Evolutionary conservation across 768 basidiomycete species (phyloP).

Genomic region (Aureoboletus auriporus): DNA sequence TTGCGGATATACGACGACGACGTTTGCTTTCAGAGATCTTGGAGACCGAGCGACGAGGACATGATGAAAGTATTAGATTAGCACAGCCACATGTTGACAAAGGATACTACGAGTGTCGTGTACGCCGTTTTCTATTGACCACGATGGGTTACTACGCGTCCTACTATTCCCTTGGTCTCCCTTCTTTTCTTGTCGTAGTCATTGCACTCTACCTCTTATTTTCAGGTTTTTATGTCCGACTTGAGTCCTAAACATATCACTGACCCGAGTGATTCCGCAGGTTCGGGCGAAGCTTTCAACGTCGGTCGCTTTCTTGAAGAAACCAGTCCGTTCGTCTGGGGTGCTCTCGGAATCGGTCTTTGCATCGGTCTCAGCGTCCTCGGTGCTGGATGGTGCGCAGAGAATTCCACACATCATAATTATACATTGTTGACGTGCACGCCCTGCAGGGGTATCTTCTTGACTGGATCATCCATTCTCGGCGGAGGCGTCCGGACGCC

Average conservation of each 20-base stretch:
- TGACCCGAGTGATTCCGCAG: constrained; percentile 33
- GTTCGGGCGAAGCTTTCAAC: constrained; percentile 89
- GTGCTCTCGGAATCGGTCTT: constrained; percentile 82
- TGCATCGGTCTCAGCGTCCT: constrained; percentile 92
- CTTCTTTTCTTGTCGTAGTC: constrained; percentile 56
- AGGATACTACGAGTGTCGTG: too few relatives aligned
- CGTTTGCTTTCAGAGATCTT: constrained; percentile 12
- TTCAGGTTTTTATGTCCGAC: constrained; percentile 54
- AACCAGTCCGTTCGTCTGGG: constrained; percentile 92
- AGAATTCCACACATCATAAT: background rate
- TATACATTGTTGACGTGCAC: background rate
- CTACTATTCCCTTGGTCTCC: constrained; percentile 69
- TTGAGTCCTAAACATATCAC: background rate
- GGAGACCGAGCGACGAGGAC: constrained; percentile 6
- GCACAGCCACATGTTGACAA: too few relatives aligned
- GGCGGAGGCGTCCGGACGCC: constrained; percentile 94
- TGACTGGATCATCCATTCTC: constrained; percentile 94
- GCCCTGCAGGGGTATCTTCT: constrained; percentile 84
- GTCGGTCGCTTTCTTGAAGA: constrained; percentile 92
- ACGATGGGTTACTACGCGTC: constrained; percentile 28
- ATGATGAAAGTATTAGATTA: too few relatives aligned
- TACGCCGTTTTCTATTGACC: background rate
- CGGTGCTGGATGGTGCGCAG: constrained; percentile 88
- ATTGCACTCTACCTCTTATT: constrained; percentile 87
- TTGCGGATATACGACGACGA: too few relatives aligned